A percentile compares a stretch with the other conserved stretches of the same genome.
phyloP scores from a whole-genome alignment of 2,329 filamentous ascomycete species.

The Monilinia polystroma region DNA sequence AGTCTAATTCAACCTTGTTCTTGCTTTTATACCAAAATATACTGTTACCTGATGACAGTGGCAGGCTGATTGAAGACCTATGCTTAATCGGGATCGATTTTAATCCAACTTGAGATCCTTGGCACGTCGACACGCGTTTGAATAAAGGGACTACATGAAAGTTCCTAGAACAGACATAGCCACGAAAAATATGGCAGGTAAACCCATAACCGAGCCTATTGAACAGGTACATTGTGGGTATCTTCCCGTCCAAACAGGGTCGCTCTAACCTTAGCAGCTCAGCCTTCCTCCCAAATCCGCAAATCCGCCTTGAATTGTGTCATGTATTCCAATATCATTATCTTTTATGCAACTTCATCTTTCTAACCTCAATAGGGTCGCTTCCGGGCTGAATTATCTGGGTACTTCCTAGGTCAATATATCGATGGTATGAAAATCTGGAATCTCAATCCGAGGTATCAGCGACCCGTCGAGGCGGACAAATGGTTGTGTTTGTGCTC shows the following conservation, averaged over 20 bases:
- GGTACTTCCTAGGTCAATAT: not conserved
- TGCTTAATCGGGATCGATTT: not conserved
- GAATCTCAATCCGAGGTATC: not conserved
- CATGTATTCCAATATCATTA: not conserved
- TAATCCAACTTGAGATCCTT: not conserved
- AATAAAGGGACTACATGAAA: not conserved
- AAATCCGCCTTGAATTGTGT: not conserved
- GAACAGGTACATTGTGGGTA: not conserved
- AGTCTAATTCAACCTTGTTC: not conserved
- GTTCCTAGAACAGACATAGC: not conserved
- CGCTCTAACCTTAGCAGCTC: not conserved
- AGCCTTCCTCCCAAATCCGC: not conserved
- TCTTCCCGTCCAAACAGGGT: slow-evolving; percentile 3
- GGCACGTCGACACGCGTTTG: not conserved
- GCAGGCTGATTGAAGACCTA: too few species aligned
- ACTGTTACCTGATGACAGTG: not conserved
- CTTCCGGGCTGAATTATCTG: not conserved
- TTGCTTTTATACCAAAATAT: not conserved
- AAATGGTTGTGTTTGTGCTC: not conserved
- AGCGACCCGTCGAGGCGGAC: not conserved
- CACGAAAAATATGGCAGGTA: too few species aligned
- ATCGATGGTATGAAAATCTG: not conserved
- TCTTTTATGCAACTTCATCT: not conserved
- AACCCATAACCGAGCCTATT: not conserved
- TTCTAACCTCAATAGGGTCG: slow-evolving; percentile 2